Percentiles rank a stretch among this genome's conserved stretches.
Conservation (phyloP, 495 filamentous ascomycete species). For the Lophiostoma macrostomum region DNA sequence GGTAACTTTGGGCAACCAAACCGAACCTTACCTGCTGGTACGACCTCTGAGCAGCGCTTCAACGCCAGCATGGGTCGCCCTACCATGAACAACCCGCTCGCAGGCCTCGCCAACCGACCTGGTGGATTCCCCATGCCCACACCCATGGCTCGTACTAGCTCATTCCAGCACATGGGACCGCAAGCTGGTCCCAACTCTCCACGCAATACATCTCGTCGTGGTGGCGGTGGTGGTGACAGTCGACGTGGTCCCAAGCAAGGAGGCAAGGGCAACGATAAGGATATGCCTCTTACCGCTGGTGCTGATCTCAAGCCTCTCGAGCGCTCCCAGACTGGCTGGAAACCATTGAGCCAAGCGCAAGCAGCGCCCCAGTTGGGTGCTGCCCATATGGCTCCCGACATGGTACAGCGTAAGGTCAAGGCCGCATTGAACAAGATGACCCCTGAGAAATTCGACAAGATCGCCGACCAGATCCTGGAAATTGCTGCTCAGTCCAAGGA, state of each 20-base stretch:
- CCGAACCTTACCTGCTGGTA: slow-evolving; percentile 62
- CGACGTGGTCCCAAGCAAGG: slow-evolving; percentile 49
- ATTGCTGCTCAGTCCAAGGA: slow-evolving; percentile 95
- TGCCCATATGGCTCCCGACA: slow-evolving; percentile 75
- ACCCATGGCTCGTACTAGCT: slow-evolving; percentile 53
- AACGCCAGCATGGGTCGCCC: slow-evolving; percentile 44
- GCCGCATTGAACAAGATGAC: slow-evolving; percentile 99
- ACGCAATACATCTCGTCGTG: slow-evolving; percentile 60
- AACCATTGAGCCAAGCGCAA: slow-evolving; percentile 65
- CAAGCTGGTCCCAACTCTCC: slow-evolving; percentile 53
- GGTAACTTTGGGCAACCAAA: slow-evolving; percentile 57
- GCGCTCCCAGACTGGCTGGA: slow-evolving; percentile 75
- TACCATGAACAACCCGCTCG: slow-evolving; percentile 56
- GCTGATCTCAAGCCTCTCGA: slow-evolving; percentile 76
- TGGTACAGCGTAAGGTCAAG: slow-evolving; percentile 99
- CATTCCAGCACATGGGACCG: slow-evolving; percentile 51
- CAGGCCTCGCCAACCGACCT: slow-evolving; percentile 46
- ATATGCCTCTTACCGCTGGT: slow-evolving; percentile 83
- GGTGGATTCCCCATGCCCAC: slow-evolving; percentile 60
- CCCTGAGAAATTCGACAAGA: slow-evolving; percentile 96
- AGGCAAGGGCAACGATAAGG: slow-evolving; percentile 66
- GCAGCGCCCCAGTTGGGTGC: slow-evolving; percentile 51
- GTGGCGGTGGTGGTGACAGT: slow-evolving; percentile 33
- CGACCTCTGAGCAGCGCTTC: slow-evolving; percentile 65
- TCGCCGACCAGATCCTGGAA: slow-evolving; percentile 84